A percentile compares a stretch with the other conserved stretches of the same genome.
These are phyloP conservation scores for Xylaria sp. DNA, from an alignment of 2,329 filamentous ascomycete species.

Conservation along the genomic window DNA sequence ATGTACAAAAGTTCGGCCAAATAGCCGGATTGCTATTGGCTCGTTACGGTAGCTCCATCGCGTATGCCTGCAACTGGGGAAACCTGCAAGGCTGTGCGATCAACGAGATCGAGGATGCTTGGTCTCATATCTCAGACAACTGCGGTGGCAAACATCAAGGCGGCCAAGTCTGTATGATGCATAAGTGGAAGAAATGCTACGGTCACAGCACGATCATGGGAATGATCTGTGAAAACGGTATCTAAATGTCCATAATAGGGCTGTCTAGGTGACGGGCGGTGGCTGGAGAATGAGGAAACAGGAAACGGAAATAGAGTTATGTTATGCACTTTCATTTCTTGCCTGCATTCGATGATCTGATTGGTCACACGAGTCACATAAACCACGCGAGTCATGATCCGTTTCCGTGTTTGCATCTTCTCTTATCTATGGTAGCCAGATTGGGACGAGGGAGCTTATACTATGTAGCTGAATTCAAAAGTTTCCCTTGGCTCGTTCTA, in stretches of 20 bases:
- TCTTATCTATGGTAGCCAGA: no score
- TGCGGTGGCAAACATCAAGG: background rate
- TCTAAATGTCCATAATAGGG: no score
- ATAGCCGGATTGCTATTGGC: background rate
- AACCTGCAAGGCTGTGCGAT: background rate
- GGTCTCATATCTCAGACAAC: background rate
- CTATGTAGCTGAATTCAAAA: no score
- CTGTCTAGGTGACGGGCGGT: no score
- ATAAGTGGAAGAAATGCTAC: background rate
- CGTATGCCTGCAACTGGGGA: background rate
- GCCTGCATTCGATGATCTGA: no score
- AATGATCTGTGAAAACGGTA: background rate
- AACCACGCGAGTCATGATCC: no score
- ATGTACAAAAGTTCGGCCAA: background rate
- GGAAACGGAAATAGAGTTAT: no score
- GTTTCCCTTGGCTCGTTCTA: no score
- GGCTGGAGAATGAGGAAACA: background rate
- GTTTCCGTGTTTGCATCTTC: no score
- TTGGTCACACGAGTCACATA: no score
- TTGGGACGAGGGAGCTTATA: no score
- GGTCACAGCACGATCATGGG: background rate
- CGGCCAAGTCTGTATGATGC: background rate
- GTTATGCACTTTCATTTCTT: no score
- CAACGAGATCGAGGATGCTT: slow-evolving; percentile 1
- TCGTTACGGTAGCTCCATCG: background rate